A percentile compares a stretch with the other conserved stretches of the same genome.
phyloP scores from a whole-genome alignment of 306 rosid genomes.

The Rosa rugosa region DNA sequence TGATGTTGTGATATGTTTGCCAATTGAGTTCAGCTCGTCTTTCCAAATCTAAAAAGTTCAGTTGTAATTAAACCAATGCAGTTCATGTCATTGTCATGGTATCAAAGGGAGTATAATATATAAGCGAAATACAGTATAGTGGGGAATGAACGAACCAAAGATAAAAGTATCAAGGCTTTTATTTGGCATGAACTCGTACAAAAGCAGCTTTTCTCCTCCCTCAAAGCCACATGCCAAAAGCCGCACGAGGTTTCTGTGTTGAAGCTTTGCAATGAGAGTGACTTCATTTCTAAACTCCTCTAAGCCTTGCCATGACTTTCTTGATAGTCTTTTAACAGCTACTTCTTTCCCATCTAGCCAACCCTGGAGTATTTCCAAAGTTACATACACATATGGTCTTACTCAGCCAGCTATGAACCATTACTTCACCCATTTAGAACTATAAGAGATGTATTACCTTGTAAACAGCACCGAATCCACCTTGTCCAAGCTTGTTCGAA shows the following conservation, averaged over 20 bases:
- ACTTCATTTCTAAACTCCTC: slow-evolving; percentile 67
- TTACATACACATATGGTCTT: not conserved
- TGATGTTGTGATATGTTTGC: slow-evolving; percentile 41
- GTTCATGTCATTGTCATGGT: not conserved
- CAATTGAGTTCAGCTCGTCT: slow-evolving; percentile 43
- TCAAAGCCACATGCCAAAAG: slow-evolving; percentile 58
- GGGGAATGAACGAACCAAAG: slow-evolving; percentile 41
- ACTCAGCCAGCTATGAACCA: not conserved
- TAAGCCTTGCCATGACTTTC: slow-evolving; percentile 63
- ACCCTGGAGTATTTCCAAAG: slow-evolving; percentile 42
- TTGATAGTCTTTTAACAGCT: slow-evolving; percentile 61
- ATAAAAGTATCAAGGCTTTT: slow-evolving; percentile 58
- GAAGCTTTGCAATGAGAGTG: slow-evolving; percentile 55
- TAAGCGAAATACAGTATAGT: not conserved
- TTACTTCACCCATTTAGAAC: not conserved
- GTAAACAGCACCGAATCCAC: slow-evolving; percentile 66
- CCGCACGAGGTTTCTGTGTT: slow-evolving; percentile 63
- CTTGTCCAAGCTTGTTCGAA: slow-evolving; percentile 51
- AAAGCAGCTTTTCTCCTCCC: slow-evolving; percentile 52
- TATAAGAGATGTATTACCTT: slow-evolving; percentile 25
- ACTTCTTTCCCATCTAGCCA: slow-evolving; percentile 53
- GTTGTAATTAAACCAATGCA: not conserved
- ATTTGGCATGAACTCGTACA: slow-evolving; percentile 66
- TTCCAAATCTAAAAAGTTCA: slow-evolving; percentile 32
- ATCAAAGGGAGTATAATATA: not conserved